Conservation (phyloP, 31 red algal species). For the Odonthalia washingtoniensis region DNA sequence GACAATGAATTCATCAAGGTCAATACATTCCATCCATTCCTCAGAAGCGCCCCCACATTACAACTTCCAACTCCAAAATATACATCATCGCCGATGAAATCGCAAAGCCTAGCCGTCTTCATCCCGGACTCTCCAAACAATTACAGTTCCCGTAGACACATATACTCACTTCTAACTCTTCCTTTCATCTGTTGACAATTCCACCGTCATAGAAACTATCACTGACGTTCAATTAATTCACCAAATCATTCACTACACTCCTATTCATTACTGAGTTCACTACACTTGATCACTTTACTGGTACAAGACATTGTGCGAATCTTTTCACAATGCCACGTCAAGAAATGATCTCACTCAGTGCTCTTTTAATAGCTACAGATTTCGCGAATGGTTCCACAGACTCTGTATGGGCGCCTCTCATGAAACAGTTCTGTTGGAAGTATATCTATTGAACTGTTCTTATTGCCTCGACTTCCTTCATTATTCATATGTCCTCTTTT, state of each 20-base stretch:
- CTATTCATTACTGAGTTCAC: slow-evolving; percentile 46
- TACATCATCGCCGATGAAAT: slow-evolving; percentile 25
- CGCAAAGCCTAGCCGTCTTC: slow-evolving; percentile 26
- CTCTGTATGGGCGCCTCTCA: slow-evolving; percentile 37
- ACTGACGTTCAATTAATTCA: slow-evolving; percentile 51
- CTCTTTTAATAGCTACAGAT: slow-evolving; percentile 37
- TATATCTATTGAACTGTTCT: not conserved
- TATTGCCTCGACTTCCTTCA: too few relatives aligned
- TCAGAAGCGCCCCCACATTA: not conserved
- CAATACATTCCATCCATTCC: not conserved
- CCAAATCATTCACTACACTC: slow-evolving; percentile 63
- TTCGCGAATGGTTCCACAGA: slow-evolving; percentile 40
- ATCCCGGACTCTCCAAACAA: slow-evolving; percentile 48
- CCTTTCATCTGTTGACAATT: too few relatives aligned
- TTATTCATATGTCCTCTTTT: too few relatives aligned
- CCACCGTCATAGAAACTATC: too few relatives aligned
- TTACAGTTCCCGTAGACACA: slow-evolving; percentile 36
- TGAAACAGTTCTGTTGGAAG: not conserved
- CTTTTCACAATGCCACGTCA: slow-evolving; percentile 28
- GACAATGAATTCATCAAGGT: not conserved
- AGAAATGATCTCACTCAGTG: slow-evolving; percentile 12
- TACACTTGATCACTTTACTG: slow-evolving; percentile 47
- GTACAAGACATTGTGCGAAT: slow-evolving; percentile 54
- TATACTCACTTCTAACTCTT: slow-evolving; percentile 63
- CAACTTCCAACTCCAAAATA: slow-evolving; percentile 17